Conservation (phyloP, 371 early-diverging fungal species). For the Chytridiales sp. region DNA sequence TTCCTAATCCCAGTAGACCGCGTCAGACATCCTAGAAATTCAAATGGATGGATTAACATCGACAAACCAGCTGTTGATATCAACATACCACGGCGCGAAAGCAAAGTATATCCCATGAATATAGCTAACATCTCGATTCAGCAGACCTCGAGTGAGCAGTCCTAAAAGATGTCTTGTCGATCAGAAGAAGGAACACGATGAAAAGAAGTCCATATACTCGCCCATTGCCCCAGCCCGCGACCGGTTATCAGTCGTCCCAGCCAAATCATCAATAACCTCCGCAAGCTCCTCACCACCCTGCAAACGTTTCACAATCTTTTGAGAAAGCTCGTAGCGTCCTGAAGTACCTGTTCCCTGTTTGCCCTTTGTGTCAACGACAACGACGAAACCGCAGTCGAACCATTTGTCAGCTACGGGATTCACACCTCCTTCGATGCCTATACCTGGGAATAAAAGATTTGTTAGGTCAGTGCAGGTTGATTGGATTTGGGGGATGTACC, state of each 20-base stretch:
- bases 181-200: too few species aligned
- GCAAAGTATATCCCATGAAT: conserved; percentile 29
- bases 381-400: conserved; percentile 34
- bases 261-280: conserved; percentile 27
- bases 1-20: too few species aligned
- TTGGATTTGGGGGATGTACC: conserved; percentile 6
- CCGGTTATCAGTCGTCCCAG: conserved; percentile 26
- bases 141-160: conserved; percentile 19
- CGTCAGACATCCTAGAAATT: too few species aligned
- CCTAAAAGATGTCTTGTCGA: background rate
- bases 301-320: conserved; percentile 25
- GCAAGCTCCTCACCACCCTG: conserved; percentile 29
- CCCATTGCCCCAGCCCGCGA: conserved; percentile 33
- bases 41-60: too few species aligned
- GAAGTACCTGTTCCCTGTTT: conserved; percentile 22
- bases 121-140: conserved; percentile 25
- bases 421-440: conserved; percentile 34
- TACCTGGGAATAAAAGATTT: conserved; percentile 1
- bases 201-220: conserved; percentile 1
- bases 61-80: too few species aligned
- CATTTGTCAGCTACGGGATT: conserved; percentile 23
- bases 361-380: conserved; percentile 22
- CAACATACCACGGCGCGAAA: conserved; percentile 19
- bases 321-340: conserved; percentile 33
- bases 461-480: background rate